Evolutionary conservation across 2,329 filamentous ascomycete genomes (phyloP), one percentile per base, ranked within the genome.

Genomic region (Niveomyces coronatus): DNA sequence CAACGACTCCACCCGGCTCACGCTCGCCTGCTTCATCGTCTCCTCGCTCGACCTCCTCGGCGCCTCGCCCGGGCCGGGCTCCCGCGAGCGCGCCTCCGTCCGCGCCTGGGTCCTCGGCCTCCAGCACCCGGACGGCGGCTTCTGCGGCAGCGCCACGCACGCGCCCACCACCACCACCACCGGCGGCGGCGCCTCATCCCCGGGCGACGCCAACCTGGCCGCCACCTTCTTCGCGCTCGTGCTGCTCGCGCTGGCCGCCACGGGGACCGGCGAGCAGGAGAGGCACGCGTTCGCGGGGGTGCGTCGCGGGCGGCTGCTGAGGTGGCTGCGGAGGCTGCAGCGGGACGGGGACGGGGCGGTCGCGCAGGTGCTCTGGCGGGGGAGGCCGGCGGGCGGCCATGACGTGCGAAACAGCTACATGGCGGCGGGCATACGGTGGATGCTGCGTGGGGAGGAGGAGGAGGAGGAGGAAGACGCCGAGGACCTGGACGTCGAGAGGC

Each of bases 401-500:
- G 91, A 98, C 59, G 82, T 87, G 63, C 71, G 91, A 40, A 89
- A 89, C 55, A 91, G 86, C 49, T 94, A 91, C 57, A 79, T 87
- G 53, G 88, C 85, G 4, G 75, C 83, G 14, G 79, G 79, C 8
- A 79, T 94, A 22, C 70, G 91, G 27, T 94, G 85, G 75, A 82
- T 94, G 40, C 58, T 98, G 31, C 68, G 80, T 28, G 85, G 82
- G 0, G 67, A 69, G 16, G 54, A 68, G n/a, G 44, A 53, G 32
- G 62, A 63, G 18, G 70, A 66, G 0, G 65, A 71, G 11, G 63
- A 68, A 9, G 68, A 67, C 3, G 67, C 79, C 1, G 66, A 74
- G 13, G 88, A 94, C 61, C 78, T 98, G 42, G 65, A 94, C 54
- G 71, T 89, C 3, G 71, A 80, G 26, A 67, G 61, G 7, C 67